A percentile compares a stretch with the other conserved stretches of the same genome.
phyloP scores from a whole-genome alignment of 305 asterid genomes.

The Solanum hybrid region DNA sequence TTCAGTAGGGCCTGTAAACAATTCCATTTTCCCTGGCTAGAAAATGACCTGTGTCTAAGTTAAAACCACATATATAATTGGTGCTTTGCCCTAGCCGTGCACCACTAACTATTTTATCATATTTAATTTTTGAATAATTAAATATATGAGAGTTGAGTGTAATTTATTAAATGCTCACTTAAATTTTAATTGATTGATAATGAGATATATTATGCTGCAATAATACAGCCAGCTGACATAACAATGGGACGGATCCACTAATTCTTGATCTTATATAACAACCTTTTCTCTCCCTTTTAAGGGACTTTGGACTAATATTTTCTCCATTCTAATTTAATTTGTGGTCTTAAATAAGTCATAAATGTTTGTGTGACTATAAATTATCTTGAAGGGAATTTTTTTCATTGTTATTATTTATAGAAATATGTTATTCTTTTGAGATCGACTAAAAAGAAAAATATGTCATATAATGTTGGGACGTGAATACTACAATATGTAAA shows the following conservation, averaged over 20 bases:
- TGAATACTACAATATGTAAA: background rate
- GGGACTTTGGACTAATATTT: background rate
- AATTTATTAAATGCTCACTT: background rate
- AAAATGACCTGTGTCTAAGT: slow-evolving; percentile 16
- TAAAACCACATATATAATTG: slow-evolving; percentile 18
- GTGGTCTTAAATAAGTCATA: background rate
- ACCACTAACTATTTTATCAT: background rate
- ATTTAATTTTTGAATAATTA: background rate
- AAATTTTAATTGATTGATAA: background rate
- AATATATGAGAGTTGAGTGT: background rate
- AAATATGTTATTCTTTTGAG: background rate
- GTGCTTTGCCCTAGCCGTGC: background rate
- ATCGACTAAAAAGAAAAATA: no score
- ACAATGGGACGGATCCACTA: background rate
- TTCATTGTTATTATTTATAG: no score
- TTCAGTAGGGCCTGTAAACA: slow-evolving; percentile 20
- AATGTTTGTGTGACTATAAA: background rate
- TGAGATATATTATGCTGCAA: background rate
- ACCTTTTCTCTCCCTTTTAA: background rate
- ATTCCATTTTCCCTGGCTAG: slow-evolving; percentile 3
- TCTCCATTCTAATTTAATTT: no score
- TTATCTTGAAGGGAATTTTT: no score
- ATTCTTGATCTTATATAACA: background rate
- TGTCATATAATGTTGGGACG: no score
- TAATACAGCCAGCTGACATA: background rate